phyloP scores from a whole-genome alignment of 257 asterid species.

The Jacaranda copaia region DNA sequence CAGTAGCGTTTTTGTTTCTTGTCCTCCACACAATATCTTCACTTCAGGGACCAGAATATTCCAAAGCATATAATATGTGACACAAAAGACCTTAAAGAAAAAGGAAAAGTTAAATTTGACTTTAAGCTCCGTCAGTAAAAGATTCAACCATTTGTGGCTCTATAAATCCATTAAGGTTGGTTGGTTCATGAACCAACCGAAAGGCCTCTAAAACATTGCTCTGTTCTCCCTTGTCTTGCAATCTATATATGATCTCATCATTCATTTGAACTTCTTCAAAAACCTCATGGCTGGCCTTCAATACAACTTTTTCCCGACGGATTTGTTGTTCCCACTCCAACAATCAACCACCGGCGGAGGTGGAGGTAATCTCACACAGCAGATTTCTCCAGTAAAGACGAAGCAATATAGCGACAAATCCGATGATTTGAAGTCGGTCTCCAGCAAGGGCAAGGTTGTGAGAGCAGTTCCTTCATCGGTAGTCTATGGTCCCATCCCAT shows the following conservation, averaged over 20 bases:
- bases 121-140: slow-evolving; percentile 13
- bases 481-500: slow-evolving; percentile 33
- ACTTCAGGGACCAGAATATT: too few species aligned
- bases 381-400: slow-evolving; percentile 40
- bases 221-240: background rate
- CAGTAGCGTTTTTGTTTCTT: too few species aligned
- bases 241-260: too few species aligned
- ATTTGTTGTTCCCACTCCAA: slow-evolving; percentile 45
- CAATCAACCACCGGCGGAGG: slow-evolving; percentile 30
- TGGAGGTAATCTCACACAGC: background rate
- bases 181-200: background rate
- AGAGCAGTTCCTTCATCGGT: slow-evolving; percentile 34
- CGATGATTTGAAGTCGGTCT: slow-evolving; percentile 34
- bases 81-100: background rate
- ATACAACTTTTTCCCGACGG: slow-evolving; percentile 50
- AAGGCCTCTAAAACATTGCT: background rate
- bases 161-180: slow-evolving; percentile 34
- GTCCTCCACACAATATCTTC: too few species aligned
- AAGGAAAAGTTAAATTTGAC: slow-evolving; percentile 19
- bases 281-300: slow-evolving; percentile 46
- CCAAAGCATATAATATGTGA: background rate
- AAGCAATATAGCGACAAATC: background rate
- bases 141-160: slow-evolving; percentile 29
- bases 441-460: slow-evolving; percentile 39
- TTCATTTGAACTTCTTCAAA: background rate